phyloP scores from a whole-genome alignment of 2,329 filamentous ascomycete species.

The Nemania serpens region DNA sequence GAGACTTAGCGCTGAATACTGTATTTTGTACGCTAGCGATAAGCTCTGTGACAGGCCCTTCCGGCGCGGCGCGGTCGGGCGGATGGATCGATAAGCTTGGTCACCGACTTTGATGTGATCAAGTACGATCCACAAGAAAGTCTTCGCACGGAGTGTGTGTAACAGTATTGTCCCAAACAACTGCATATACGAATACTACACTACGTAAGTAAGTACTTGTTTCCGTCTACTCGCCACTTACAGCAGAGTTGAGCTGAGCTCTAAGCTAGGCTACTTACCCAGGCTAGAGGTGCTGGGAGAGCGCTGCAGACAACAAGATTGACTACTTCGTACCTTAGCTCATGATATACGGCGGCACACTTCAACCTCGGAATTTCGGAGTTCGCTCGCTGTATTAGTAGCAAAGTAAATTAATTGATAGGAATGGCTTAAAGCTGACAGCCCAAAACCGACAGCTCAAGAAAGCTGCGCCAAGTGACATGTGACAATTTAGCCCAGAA shows the following conservation, averaged over 20 bases:
- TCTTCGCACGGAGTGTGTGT: too few relatives aligned
- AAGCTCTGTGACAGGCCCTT: not conserved
- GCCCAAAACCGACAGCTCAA: not conserved
- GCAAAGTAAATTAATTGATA: not conserved
- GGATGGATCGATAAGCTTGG: not conserved
- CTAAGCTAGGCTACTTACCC: too few relatives aligned
- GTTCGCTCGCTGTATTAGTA: not conserved
- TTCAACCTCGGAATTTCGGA: not conserved
- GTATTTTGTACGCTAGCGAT: not conserved
- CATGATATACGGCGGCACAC: not conserved
- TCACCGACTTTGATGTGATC: too few relatives aligned
- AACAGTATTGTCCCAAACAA: too few relatives aligned
- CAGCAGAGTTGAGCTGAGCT: too few relatives aligned
- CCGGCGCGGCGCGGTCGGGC: conserved; percentile 4
- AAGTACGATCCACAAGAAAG: not conserved
- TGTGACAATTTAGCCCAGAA: not conserved
- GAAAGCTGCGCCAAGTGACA: too few relatives aligned
- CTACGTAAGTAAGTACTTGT: too few relatives aligned
- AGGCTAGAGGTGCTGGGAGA: too few relatives aligned
- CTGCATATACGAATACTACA: too few relatives aligned
- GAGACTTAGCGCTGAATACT: not conserved
- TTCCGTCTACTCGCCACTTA: too few relatives aligned
- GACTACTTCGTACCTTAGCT: too few relatives aligned
- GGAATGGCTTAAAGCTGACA: not conserved
- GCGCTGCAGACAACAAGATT: too few relatives aligned